These are phyloP conservation scores for Collybia sp. DNA, from an alignment of 768 basidiomycete genomes.

Conservation along the genomic window DNA sequence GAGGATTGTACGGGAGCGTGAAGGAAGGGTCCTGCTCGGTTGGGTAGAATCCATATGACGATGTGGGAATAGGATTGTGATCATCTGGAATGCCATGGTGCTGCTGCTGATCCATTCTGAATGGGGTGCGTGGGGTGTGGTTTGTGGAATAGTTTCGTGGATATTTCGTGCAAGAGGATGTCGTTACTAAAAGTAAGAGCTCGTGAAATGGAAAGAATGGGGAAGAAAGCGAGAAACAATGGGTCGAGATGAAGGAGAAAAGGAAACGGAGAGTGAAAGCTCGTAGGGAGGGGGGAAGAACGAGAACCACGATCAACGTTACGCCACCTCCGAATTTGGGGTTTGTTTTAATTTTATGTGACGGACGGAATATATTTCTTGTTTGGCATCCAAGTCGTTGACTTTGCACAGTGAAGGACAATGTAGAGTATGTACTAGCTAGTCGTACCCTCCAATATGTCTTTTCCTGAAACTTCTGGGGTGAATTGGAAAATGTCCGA, in stretches of 20 bases:
- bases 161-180: slow-evolving; percentile 21
- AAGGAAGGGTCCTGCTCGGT: slow-evolving; percentile 53
- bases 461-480: too few relatives aligned
- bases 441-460: too few relatives aligned
- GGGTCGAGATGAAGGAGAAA: slow-evolving; percentile 23
- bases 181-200: slow-evolving; percentile 26
- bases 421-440: too few relatives aligned
- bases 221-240: slow-evolving; percentile 27
- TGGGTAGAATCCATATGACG: slow-evolving; percentile 45
- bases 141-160: slow-evolving; percentile 14
- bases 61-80: slow-evolving; percentile 36
- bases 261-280: slow-evolving; percentile 23
- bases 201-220: slow-evolving; percentile 18
- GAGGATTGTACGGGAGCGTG: slow-evolving; percentile 47
- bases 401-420: too few relatives aligned
- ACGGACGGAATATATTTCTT: too few relatives aligned
- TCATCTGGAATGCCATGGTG: slow-evolving; percentile 45
- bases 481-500: too few relatives aligned
- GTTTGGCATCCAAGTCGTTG: too few relatives aligned
- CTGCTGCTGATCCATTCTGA: slow-evolving; percentile 45
- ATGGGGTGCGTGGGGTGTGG: slow-evolving; percentile 26
- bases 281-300: slow-evolving; percentile 12
- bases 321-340: too few relatives aligned
- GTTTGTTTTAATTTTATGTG: too few relatives aligned
- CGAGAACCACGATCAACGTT: slow-evolving; percentile 12